Conservation (phyloP, 148 eudicot species). For the Silene uniflora region DNA sequence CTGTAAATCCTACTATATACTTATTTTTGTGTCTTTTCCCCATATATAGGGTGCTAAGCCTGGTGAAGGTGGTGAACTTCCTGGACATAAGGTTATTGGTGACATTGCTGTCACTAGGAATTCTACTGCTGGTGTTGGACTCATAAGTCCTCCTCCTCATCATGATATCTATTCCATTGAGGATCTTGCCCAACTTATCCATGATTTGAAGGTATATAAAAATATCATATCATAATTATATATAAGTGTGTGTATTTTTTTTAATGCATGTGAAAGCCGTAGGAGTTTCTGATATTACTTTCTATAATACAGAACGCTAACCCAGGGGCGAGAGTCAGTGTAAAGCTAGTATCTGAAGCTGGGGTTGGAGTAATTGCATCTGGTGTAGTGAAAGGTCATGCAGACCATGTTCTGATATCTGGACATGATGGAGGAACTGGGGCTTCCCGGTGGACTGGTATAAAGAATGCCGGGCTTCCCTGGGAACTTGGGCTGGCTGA, state of each 20-base stretch:
- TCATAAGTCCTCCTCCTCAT: slow-evolving; percentile 99
- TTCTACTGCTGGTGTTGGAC: slow-evolving; percentile 98
- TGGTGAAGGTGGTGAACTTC: slow-evolving; percentile 99
- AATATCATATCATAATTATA: not conserved
- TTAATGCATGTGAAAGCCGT: not conserved
- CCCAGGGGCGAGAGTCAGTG: slow-evolving; percentile 92
- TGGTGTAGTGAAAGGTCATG: slow-evolving; percentile 97
- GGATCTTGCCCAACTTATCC: slow-evolving; percentile 95
- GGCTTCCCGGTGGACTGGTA: slow-evolving; percentile 98
- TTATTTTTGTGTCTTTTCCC: slow-evolving; percentile 13
- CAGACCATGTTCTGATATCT: slow-evolving; percentile 92
- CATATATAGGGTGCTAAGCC: slow-evolving; percentile 89
- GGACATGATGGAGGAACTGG: slow-evolving; percentile 99
- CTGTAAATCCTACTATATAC: not conserved
- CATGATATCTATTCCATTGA: slow-evolving; percentile 98
- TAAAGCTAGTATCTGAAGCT: slow-evolving; percentile 95
- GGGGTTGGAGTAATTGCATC: slow-evolving; percentile 98
- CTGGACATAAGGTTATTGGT: slow-evolving; percentile 97
- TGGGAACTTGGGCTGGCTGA: slow-evolving; percentile 99
- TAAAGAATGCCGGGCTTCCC: slow-evolving; percentile 97
- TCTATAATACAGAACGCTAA: slow-evolving; percentile 65
- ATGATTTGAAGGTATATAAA: slow-evolving; percentile 78
- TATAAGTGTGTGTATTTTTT: not conserved
- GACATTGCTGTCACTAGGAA: slow-evolving; percentile 94
- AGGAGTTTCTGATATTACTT: slow-evolving; percentile 17